Conservation (phyloP, 305 asterid genomes). For the Fraxinus sp. region DNA sequence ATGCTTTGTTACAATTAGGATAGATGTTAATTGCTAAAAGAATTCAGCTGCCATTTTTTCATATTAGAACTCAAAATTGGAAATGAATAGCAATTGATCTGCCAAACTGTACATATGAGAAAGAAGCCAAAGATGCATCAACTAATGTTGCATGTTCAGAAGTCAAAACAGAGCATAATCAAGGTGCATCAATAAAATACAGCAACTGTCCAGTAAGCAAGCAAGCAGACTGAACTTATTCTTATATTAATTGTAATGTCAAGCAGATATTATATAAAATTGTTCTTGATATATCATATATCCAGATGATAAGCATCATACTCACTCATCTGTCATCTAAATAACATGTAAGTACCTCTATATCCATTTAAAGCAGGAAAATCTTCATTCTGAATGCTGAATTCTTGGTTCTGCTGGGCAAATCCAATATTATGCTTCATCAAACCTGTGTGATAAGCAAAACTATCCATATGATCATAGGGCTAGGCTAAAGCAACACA, state of each 20-base stretch:
- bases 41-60: background rate
- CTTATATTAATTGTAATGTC: background rate
- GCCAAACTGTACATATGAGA: background rate
- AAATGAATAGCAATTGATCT: background rate
- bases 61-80: background rate
- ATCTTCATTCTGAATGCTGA: slow-evolving; percentile 86
- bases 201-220: background rate
- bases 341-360: slow-evolving; percentile 55
- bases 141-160: background rate
- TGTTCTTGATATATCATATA: background rate
- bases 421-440: slow-evolving; percentile 71
- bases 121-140: background rate
- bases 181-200: background rate
- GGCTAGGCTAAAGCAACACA: background rate
- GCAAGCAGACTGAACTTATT: background rate
- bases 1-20: background rate
- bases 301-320: background rate
- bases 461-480: slow-evolving; percentile 9
- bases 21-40: background rate
- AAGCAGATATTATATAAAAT: background rate
- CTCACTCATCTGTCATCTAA: slow-evolving; percentile 5
- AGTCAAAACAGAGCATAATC: background rate
- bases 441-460: slow-evolving; percentile 48
- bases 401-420: slow-evolving; percentile 79
- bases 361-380: slow-evolving; percentile 87